These are phyloP conservation scores for Termitomyces sp. DNA, from an alignment of 768 basidiomycete species.

Conservation along the genomic window DNA sequence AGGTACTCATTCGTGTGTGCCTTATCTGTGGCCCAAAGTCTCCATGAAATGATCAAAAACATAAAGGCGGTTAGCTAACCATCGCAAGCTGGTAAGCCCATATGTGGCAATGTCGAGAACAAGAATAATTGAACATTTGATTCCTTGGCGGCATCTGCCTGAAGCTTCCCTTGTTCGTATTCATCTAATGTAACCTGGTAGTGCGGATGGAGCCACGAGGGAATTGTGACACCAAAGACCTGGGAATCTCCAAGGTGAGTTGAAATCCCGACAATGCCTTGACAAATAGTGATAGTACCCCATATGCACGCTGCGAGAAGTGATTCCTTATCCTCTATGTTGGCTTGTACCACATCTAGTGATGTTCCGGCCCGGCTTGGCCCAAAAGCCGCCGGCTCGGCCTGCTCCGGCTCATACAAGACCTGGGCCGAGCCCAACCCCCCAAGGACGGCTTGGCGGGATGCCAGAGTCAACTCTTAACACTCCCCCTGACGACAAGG, in stretches of 20 bases:
- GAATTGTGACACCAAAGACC: slow-evolving; percentile 15
- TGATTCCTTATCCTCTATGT: slow-evolving; percentile 9
- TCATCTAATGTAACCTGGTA: slow-evolving; percentile 10
- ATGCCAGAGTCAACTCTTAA: too few relatives aligned
- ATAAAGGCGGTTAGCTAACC: not conserved
- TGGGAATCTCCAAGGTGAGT: not conserved
- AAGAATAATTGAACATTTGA: slow-evolving; percentile 12
- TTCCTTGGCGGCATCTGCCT: slow-evolving; percentile 14
- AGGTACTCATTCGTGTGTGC: slow-evolving; percentile 15
- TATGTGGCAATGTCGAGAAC: slow-evolving; percentile 15
- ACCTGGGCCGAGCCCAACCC: too few relatives aligned
- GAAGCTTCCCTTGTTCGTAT: slow-evolving; percentile 12
- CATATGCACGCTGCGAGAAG: slow-evolving; percentile 9
- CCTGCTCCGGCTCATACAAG: too few relatives aligned
- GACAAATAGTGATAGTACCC: slow-evolving; percentile 1
- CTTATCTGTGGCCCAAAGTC: slow-evolving; percentile 5
- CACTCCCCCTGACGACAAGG: too few relatives aligned
- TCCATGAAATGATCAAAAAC: not conserved
- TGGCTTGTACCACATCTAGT: slow-evolving; percentile 8
- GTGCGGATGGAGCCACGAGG: slow-evolving; percentile 10
- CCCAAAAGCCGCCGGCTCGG: too few relatives aligned
- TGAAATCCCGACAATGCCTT: too few relatives aligned
- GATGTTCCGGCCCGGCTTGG: too few relatives aligned
- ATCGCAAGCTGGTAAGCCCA: slow-evolving; percentile 15
- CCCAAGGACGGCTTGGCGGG: too few relatives aligned